Evolutionary conservation across 2,329 filamentous ascomycete species (phyloP), one percentile per base, ranked within the genome.

Genomic region (Pseudogymnoascus sp.): DNA sequence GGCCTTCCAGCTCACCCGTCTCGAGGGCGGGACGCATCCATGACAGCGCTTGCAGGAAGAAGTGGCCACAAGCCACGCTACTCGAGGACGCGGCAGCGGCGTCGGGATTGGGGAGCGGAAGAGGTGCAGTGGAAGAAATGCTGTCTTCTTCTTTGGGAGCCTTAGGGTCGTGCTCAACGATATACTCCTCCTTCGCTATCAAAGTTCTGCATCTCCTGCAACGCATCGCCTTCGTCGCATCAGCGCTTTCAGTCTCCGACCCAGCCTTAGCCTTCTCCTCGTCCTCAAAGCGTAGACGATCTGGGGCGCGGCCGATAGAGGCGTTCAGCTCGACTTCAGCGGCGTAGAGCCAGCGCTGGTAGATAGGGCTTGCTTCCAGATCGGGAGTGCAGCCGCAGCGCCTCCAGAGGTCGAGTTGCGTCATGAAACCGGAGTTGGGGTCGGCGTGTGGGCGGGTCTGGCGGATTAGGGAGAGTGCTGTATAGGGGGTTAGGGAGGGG

Each of bases 1-100:
- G 86, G 23, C 95, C 95, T 66, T 93, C 90, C 23, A 98, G 81
- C 66, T 88, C 85, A 28, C 90, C 92, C 71, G 90, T 84, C 70
- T 93, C 90, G 2, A 99, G 85, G 71, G 88, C 87, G 0, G 87
- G 80, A 6, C 90, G 86, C 95, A 99, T 99, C 95, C 95, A 99
- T 13, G 90, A 90, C 36, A 99, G 80, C 0, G 95, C 92, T 72
- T 98, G 92, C 68, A 98, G 77, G 76, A 97, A 98, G 74, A 93
- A 85, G 75, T 98, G 93, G 19, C 89, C 88, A 72, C 95, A 99
- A 36, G 60, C 34, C 21, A 61, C 60, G 14, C 34, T 61, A 34
- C 78, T 73, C 14, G 73, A 68, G 41, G 73, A 70, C 25, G 34
- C 71, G 69, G 63, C 68, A 62, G 61, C 6, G 63, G 64, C 69